Evolutionary conservation across 768 basidiomycete species (phyloP).

Genomic region (Tulasnella sp.): DNA sequence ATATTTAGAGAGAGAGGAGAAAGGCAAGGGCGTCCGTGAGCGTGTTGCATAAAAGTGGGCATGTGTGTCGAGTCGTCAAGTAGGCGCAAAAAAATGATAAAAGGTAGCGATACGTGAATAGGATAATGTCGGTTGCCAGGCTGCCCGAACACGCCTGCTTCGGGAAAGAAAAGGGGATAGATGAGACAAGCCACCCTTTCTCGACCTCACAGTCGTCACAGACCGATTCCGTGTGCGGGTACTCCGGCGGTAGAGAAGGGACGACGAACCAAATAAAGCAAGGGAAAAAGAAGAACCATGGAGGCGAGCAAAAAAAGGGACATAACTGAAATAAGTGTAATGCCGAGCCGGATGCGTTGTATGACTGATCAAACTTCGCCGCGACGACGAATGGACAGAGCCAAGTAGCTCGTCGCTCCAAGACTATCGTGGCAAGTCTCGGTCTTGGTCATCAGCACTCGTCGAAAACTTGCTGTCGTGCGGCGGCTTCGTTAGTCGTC

Average conservation of each 20-base stretch:
- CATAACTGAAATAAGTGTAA: conserved; percentile 13
- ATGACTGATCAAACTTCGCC: conserved; percentile 18
- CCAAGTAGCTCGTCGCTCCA: not conserved
- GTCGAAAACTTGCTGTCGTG: conserved; percentile 22
- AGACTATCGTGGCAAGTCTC: not conserved
- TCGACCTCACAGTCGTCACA: not conserved
- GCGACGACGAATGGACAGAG: not conserved
- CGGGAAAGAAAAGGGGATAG: not conserved
- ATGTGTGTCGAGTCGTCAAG: not conserved
- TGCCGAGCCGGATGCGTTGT: conserved; percentile 14
- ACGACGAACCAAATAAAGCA: not conserved
- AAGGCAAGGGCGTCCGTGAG: conserved; percentile 18
- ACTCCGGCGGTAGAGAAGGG: not conserved
- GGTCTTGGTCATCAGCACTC: conserved; percentile 6
- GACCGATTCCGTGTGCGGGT: conserved; percentile 4
- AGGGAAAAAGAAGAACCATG: not conserved
- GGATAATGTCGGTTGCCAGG: not conserved
- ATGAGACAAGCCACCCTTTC: not conserved
- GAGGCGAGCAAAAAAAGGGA: not conserved
- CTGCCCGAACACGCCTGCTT: not conserved
- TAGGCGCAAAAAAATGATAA: not conserved
- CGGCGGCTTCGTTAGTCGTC: conserved; percentile 7
- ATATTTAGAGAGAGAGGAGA: conserved; percentile 20
- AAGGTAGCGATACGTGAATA: conserved; percentile 15
- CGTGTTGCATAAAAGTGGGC: not conserved